Evolutionary conservation across 1,284 basidiomycete genomes (phyloP), one percentile per base, ranked within the genome.

Genomic region (Apiotrichum sp.): DNA sequence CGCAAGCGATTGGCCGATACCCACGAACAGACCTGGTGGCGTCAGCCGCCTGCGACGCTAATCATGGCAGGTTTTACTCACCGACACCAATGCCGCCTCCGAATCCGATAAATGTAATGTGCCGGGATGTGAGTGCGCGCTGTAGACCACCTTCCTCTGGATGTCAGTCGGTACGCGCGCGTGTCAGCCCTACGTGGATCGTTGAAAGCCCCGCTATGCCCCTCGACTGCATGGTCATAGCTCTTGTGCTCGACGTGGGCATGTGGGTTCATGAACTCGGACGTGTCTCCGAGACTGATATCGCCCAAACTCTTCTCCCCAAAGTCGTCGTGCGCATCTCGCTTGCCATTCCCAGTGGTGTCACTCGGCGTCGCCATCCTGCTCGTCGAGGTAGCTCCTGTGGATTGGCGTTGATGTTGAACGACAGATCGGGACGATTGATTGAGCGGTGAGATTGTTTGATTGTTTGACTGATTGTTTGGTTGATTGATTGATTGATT

Each of bases 101-200:
- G 16, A 58, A 58, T 3, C 56, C 56, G 31, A 58, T 58, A 10
- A 54, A 58, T 5, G 40, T 44, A 9, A 56, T 56, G 50, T 56
- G 55, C 32, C 55, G 50, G 10, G 55, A 56, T 2, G 50, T 56
- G 4, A 56, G 50, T 3, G 44, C 44, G n/a, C 55, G 49, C 5
- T 56, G 39, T 14, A 56, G 51, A 8, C 39, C 39, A 2, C 36
- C 40, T n/a, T 36, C n/a, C 39, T 38, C 50, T 45, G 39, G 11
- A 33, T 22, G 40, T 41, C 13, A 13, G 40, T 13, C n/a, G 40
- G 11, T 41, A 7, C 10, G n/a, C 40, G 6, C n/a, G 40, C n/a
- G n/a, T 41, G 14, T 31, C 14, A 33, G 10, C n/a, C 50, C 8
- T 53, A 48, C 52, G 52, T 36, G 52, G 46, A 14, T 53, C 38